phyloP scores from a whole-genome alignment of 495 filamentous ascomycete species.

The Talaromyces thailandensis region DNA sequence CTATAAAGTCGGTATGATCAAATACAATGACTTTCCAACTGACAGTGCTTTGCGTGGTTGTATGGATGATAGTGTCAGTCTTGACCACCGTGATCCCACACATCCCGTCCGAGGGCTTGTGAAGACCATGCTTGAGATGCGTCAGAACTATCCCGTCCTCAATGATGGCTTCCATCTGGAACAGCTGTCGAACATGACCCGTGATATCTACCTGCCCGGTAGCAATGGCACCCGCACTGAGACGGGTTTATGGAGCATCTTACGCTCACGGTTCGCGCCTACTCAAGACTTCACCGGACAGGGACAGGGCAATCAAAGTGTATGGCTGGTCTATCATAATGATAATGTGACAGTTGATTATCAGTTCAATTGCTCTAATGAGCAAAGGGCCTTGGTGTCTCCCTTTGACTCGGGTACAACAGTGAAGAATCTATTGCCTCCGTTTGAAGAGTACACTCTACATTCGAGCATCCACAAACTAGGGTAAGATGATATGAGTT shows the following conservation, averaged over 20 bases:
- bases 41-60: slow-evolving; percentile 33
- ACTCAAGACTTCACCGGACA: slow-evolving; percentile 33
- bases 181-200: slow-evolving; percentile 30
- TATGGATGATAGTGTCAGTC: slow-evolving; percentile 36
- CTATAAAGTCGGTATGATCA: slow-evolving; percentile 32
- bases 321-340: slow-evolving; percentile 42
- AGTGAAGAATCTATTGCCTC: slow-evolving; percentile 41
- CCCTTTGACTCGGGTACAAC: slow-evolving; percentile 32
- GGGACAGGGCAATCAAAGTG: slow-evolving; percentile 33
- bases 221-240: slow-evolving; percentile 33
- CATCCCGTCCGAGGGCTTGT: slow-evolving; percentile 38
- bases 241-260: slow-evolving; percentile 38
- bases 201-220: slow-evolving; percentile 33
- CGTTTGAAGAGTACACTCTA: slow-evolving; percentile 36
- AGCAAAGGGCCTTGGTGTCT: slow-evolving; percentile 26
- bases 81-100: slow-evolving; percentile 44
- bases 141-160: slow-evolving; percentile 33
- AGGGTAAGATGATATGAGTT: slow-evolving; percentile 7
- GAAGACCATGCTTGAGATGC: slow-evolving; percentile 37
- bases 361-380: slow-evolving; percentile 29
- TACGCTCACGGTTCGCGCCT: slow-evolving; percentile 24
- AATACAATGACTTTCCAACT: slow-evolving; percentile 32
- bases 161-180: slow-evolving; percentile 37
- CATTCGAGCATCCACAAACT: slow-evolving; percentile 16
- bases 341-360: slow-evolving; percentile 32